Conservation (phyloP, 768 basidiomycete species). For the Boletellus emodensis region DNA sequence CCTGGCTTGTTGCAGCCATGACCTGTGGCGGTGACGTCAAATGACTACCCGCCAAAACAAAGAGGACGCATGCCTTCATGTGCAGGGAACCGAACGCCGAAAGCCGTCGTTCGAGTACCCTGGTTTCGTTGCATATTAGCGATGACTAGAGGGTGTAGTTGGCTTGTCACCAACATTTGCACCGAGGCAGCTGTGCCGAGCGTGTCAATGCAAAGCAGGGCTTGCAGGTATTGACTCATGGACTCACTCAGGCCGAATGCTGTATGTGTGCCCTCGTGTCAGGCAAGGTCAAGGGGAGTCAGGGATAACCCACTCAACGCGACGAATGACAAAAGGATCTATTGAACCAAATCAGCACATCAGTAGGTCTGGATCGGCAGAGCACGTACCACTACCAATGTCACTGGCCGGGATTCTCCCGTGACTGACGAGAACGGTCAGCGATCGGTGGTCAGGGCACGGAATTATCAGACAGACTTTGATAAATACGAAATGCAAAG, state of each 20-base stretch:
- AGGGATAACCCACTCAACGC: constrained; percentile 18
- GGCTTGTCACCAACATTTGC: constrained; percentile 23
- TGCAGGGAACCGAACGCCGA: constrained; percentile 13
- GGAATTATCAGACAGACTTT: constrained; percentile 12
- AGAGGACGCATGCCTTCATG: constrained; percentile 15
- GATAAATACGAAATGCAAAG: constrained; percentile 23
- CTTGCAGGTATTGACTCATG: neutral
- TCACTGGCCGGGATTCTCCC: constrained; percentile 10
- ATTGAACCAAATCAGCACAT: neutral
- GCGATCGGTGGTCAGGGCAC: neutral
- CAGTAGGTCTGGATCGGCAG: neutral
- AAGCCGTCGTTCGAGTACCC: constrained; percentile 20
- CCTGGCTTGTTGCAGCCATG: constrained; percentile 10
- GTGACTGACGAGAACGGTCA: constrained; percentile 16
- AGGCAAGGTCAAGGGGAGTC: constrained; percentile 1
- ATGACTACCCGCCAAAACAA: neutral
- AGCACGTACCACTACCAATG: constrained; percentile 17
- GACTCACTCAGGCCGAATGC: constrained; percentile 29
- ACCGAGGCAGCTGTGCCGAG: constrained; percentile 13
- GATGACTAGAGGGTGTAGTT: neutral
- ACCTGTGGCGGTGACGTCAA: constrained; percentile 3
- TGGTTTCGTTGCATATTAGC: constrained; percentile 11
- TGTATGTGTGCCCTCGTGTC: constrained; percentile 11
- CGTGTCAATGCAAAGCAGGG: neutral
- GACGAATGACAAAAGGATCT: constrained; percentile 19